Conservation (phyloP, 495 filamentous ascomycete genomes). For the Xylaria palmicola region DNA sequence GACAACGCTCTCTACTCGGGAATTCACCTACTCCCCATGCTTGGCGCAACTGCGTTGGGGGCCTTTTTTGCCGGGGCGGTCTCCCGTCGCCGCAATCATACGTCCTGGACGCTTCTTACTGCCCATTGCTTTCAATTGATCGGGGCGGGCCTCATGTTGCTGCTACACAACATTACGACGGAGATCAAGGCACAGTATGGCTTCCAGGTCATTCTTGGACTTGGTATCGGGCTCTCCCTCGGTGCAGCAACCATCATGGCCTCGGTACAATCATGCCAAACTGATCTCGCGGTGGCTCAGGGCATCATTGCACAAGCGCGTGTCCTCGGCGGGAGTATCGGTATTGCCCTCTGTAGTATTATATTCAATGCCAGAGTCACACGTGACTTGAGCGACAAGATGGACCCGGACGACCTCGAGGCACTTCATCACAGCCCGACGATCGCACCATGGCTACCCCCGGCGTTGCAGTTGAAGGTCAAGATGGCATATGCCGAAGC, state of each 20-base stretch:
- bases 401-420: slow-evolving; percentile 26
- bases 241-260: slow-evolving; percentile 52
- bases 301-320: slow-evolving; percentile 56
- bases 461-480: slow-evolving; percentile 20
- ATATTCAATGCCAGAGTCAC: slow-evolving; percentile 38
- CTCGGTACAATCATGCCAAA: slow-evolving; percentile 45
- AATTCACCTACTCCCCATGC: slow-evolving; percentile 57
- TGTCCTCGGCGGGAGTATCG: slow-evolving; percentile 58
- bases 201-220: slow-evolving; percentile 54
- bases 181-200: slow-evolving; percentile 43
- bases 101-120: slow-evolving; percentile 49
- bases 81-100: slow-evolving; percentile 46
- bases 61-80: slow-evolving; percentile 49
- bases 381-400: slow-evolving; percentile 18
- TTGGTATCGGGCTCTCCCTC: slow-evolving; percentile 53
- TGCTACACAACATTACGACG: slow-evolving; percentile 27
- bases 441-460: slow-evolving; percentile 20
- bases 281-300: slow-evolving; percentile 54
- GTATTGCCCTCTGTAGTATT: slow-evolving; percentile 48
- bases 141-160: slow-evolving; percentile 51
- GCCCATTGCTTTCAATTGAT: slow-evolving; percentile 52
- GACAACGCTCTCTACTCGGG: slow-evolving; percentile 52
- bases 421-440: slow-evolving; percentile 31
- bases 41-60: slow-evolving; percentile 51
- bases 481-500: slow-evolving; percentile 29